Percentiles rank a stretch among this genome's conserved stretches.
Evolutionary conservation across 805 yeast species (phyloP).

Genomic region (Yarrowia phangngaensis): DNA sequence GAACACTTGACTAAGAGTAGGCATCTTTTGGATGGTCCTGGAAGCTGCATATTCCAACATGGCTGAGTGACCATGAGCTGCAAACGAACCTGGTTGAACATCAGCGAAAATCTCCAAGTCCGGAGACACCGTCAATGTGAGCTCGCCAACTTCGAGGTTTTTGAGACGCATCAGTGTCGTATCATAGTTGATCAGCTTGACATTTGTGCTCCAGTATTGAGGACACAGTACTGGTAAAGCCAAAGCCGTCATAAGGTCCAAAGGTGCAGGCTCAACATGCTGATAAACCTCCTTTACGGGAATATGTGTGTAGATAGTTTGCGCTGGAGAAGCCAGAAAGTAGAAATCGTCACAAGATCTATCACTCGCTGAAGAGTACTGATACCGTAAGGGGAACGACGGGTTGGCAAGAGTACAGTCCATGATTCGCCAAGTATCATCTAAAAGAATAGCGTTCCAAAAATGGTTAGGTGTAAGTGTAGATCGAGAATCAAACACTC

Average conservation of each 20-base stretch:
- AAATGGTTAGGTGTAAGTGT: slow-evolving; percentile 65
- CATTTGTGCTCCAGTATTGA: slow-evolving; percentile 58
- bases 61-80: slow-evolving; percentile 27
- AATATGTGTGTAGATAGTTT: slow-evolving; percentile 76
- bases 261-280: slow-evolving; percentile 71
- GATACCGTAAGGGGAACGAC: slow-evolving; percentile 50
- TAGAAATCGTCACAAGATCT: slow-evolving; percentile 54
- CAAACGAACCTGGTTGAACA: slow-evolving; percentile 35
- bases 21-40: slow-evolving; percentile 45
- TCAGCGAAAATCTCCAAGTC: slow-evolving; percentile 63
- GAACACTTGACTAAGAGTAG: slow-evolving; percentile 71
- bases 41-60: slow-evolving; percentile 33
- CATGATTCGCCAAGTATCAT: slow-evolving; percentile 73
- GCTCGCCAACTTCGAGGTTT: slow-evolving; percentile 75
- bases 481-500: slow-evolving; percentile 44
- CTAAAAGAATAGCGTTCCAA: slow-evolving; percentile 78
- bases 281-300: slow-evolving; percentile 78
- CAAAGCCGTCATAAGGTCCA: slow-evolving; percentile 71
- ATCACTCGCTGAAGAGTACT: slow-evolving; percentile 41
- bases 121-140: slow-evolving; percentile 66
- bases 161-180: slow-evolving; percentile 68
- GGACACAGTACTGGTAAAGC: slow-evolving; percentile 86
- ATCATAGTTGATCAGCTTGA: slow-evolving; percentile 65
- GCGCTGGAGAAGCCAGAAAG: slow-evolving; percentile 72
- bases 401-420: slow-evolving; percentile 67